A percentile compares a stretch with the other conserved stretches of the same genome.
Evolutionary conservation across 2,329 filamentous ascomycete genomes (phyloP).

Genomic region (Colletotrichum spinosum): DNA sequence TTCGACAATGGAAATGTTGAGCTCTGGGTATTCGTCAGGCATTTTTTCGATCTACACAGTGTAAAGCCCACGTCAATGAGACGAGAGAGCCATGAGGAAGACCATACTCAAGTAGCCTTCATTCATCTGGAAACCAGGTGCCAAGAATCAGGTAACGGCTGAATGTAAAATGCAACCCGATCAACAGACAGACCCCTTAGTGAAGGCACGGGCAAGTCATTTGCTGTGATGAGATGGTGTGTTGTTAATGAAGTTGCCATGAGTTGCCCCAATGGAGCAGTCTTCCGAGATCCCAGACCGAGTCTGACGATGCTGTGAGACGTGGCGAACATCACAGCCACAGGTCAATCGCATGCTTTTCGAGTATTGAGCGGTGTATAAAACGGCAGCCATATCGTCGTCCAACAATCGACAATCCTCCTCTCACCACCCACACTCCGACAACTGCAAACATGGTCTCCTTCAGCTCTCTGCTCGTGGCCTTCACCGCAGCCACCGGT

Average conservation of each 20-base stretch:
- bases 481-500: not conserved
- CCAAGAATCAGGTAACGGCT: slow-evolving; percentile 13
- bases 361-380: not conserved
- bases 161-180: slow-evolving; percentile 5
- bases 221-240: not conserved
- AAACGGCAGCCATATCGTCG: not conserved
- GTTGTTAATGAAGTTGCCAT: not conserved
- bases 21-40: no score
- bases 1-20: no score
- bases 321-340: no score
- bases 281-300: not conserved
- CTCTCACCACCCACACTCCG: not conserved
- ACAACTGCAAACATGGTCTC: slow-evolving; percentile 13
- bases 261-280: not conserved
- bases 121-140: not conserved
- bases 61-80: no score
- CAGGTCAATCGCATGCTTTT: no score
- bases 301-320: no score
- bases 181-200: no score
- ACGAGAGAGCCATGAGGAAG: not conserved
- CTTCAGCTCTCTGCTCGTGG: slow-evolving; percentile 14
- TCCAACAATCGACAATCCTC: not conserved
- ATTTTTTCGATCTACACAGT: no score
- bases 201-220: not conserved
- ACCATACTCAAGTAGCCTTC: not conserved